Percentiles rank a stretch among this genome's conserved stretches.
phyloP scores from a whole-genome alignment of 139 green algal genomes.

The Auxenochlorella pyrenoidosa region DNA sequence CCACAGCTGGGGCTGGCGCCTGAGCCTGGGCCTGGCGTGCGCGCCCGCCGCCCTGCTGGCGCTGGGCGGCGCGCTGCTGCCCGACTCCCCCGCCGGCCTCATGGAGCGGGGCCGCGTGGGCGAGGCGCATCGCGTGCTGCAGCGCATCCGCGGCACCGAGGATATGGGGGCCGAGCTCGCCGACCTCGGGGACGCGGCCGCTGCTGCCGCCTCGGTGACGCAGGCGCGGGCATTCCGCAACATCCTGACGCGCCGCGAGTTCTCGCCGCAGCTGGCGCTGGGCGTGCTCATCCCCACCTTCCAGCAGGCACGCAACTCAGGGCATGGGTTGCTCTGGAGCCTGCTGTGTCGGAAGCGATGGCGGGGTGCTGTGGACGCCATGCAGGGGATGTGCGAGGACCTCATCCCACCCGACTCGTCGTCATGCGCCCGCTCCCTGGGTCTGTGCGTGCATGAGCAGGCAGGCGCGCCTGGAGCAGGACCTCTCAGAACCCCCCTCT shows the following conservation, averaged over 20 bases:
- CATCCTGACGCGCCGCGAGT: not conserved
- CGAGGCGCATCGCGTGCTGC: conserved; percentile 54
- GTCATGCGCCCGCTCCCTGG: too few species aligned
- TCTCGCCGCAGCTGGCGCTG: not conserved
- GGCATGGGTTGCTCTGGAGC: too few species aligned
- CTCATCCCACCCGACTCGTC: too few species aligned
- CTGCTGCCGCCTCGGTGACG: not conserved
- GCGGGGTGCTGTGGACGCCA: too few species aligned
- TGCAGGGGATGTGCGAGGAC: too few species aligned
- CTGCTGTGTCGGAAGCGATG: too few species aligned
- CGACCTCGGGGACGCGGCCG: not conserved
- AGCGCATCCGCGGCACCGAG: conserved; percentile 57
- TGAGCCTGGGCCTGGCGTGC: conserved; percentile 34
- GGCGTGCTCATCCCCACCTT: not conserved
- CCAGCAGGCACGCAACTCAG: not conserved
- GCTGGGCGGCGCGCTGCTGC: conserved; percentile 63
- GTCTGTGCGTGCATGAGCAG: too few species aligned
- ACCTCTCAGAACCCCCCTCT: too few species aligned
- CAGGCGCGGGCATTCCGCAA: not conserved
- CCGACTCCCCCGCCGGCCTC: conserved; percentile 78
- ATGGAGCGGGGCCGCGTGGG: conserved; percentile 61
- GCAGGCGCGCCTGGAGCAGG: too few species aligned
- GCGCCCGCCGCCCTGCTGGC: conserved; percentile 39
- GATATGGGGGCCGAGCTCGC: conserved; percentile 43
- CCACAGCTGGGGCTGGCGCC: conserved; percentile 27